Base-by-base conservation (phyloP, 176 grass and related monocot genomes). In the Bonia amplexicaulis region DNA sequence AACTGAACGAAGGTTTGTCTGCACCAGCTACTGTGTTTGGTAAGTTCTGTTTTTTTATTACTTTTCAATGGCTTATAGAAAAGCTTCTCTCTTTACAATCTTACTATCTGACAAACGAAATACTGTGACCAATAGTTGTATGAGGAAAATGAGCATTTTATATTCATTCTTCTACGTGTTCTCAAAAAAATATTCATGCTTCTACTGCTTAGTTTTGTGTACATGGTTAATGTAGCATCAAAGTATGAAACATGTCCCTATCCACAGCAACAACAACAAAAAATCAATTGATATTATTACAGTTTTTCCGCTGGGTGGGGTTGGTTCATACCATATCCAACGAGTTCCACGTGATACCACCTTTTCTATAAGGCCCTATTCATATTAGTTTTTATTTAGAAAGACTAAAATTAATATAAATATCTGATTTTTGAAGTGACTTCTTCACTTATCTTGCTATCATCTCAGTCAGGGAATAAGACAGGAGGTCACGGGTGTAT, bases 401-500 rank as follows among this genome's bases (percentile, higher is more conserved):
- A 35, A 35, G 4, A 0, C 4, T 4, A 35, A 35, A 35, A 35
- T 5, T 35, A 35, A 35, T 35, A 35, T 35, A 1, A 35, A 35
- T 2, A 35, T 5, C 4, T 35, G 33, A 3, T 4, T 35, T 4
- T 35, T 0, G 4, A 35, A 35, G 4, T 35, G 4, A 0, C 4
- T 35, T 35, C 3, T 35, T 1, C 33, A 35, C 33, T 35, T 3
- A 3, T 35, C 0, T 35, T 35, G 4, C 4, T 35, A 35, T 3
- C 0, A 0, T 35, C 33, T 35, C 4, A 4, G 3, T 35, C 3
- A 0, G 33, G 1, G 4, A 35, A 35, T 35, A 35, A 35, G 4
- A 0, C 33, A 35, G 33, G 4, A 31, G 33, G 33, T 35, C 33
- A 35, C 33, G 4, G 33, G 4, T 35, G 4, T 3, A 35, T 35